These are phyloP conservation scores for Pseudoneurospora amorphoporcata DNA, from an alignment of 495 filamentous ascomycete species.

Conservation along the genomic window DNA sequence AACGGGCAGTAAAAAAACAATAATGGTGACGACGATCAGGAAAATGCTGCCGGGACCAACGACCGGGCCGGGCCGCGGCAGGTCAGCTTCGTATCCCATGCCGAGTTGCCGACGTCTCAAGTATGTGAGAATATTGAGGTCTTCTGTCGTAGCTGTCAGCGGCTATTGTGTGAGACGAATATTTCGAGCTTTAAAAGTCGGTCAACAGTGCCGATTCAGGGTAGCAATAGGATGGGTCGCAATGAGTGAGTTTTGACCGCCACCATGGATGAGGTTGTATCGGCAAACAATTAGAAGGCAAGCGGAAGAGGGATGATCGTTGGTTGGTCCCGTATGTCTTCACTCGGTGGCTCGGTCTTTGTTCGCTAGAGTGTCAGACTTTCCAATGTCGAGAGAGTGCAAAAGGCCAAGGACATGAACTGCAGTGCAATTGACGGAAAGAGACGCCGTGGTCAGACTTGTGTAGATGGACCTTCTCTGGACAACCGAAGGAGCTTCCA, in stretches of 20 bases:
- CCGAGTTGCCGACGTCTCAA: neutral
- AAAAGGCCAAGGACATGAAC: neutral
- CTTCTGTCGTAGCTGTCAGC: neutral
- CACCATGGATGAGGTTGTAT: neutral
- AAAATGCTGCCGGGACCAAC: slow-evolving; percentile 22
- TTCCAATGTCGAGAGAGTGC: neutral
- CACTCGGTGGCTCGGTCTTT: neutral
- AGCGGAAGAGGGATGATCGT: neutral
- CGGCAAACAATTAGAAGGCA: neutral
- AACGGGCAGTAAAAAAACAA: slow-evolving; percentile 38
- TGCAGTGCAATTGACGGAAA: neutral
- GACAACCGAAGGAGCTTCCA: neutral
- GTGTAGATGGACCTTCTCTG: neutral
- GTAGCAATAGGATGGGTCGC: neutral
- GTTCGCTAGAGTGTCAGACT: neutral
- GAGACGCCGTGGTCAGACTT: neutral
- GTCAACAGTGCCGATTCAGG: neutral
- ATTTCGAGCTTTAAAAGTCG: neutral
- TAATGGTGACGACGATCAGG: slow-evolving; percentile 35
- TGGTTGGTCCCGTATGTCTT: neutral
- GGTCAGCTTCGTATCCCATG: neutral
- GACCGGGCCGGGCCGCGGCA: slow-evolving; percentile 9
- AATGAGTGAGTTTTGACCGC: neutral
- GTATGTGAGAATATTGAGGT: neutral
- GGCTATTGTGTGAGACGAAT: neutral